A percentile compares a stretch with the other conserved stretches of the same genome.
These are phyloP conservation scores for Gomphus sp. DNA, from an alignment of 1,284 basidiomycete genomes.

Conservation along the genomic window DNA sequence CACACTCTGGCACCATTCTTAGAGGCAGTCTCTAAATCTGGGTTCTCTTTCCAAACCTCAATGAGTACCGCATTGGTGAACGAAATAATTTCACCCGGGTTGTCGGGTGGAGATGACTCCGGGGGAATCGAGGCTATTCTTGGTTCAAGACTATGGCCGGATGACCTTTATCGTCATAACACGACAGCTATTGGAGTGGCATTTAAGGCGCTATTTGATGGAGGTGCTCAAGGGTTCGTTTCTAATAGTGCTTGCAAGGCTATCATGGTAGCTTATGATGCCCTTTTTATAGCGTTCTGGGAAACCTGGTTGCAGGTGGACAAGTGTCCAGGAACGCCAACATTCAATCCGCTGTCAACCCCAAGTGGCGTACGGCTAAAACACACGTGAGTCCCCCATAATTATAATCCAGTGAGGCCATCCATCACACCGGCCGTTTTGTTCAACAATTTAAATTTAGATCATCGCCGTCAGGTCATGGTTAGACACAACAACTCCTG, in stretches of 20 bases:
- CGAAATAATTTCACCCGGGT: not conserved
- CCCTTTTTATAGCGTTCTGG: constrained; percentile 4
- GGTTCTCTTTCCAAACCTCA: not conserved
- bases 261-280: not conserved
- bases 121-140: not conserved
- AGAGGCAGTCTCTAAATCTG: constrained; percentile 6
- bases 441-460: too few species aligned
- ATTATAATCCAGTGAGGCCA: not conserved
- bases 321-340: constrained; percentile 10
- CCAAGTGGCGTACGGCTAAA: constrained; percentile 11
- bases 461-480: constrained; percentile 3
- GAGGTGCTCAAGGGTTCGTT: constrained; percentile 2
- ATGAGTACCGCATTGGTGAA: not conserved
- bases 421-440: not conserved
- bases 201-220: constrained; percentile 6
- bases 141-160: not conserved
- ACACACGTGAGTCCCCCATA: constrained; percentile 5
- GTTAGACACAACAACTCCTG: constrained; percentile 7
- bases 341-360: constrained; percentile 5
- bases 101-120: too few species aligned
- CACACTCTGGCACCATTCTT: constrained; percentile 21
- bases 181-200: constrained; percentile 8
- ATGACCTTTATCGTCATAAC: constrained; percentile 2
- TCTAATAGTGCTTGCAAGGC: not conserved
- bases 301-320: constrained; percentile 11